Evolutionary conservation across 2,329 filamentous ascomycete species (phyloP).

Genomic region (Botrytis pseudocinerea): DNA sequence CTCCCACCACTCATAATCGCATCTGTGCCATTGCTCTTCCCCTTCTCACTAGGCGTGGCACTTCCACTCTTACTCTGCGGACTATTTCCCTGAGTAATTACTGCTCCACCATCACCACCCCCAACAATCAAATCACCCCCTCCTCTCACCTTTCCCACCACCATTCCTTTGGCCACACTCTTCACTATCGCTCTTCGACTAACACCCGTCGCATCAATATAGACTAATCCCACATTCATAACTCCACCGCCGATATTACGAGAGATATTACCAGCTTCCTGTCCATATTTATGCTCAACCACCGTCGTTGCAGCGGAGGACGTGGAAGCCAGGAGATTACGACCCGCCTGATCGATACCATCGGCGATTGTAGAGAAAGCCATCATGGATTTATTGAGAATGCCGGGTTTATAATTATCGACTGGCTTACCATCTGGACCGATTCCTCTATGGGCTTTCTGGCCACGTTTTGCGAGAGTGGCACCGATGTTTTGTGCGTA

Average conservation of each 20-base stretch:
- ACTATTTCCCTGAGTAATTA: not conserved
- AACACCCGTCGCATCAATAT: slow-evolving; percentile 94
- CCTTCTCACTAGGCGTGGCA: slow-evolving; percentile 27
- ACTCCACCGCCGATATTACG: slow-evolving; percentile 77
- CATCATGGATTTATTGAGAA: slow-evolving; percentile 95
- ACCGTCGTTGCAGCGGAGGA: slow-evolving; percentile 80
- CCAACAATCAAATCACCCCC: slow-evolving; percentile 74
- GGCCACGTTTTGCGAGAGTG: slow-evolving; percentile 63
- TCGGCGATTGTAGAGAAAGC: slow-evolving; percentile 94
- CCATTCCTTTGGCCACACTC: slow-evolving; percentile 95
- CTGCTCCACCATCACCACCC: slow-evolving; percentile 46
- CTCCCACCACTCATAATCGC: slow-evolving; percentile 29
- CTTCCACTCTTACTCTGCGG: slow-evolving; percentile 31
- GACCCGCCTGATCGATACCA: slow-evolving; percentile 84
- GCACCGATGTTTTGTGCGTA: slow-evolving; percentile 91
- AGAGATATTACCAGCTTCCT: slow-evolving; percentile 79
- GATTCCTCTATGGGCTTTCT: slow-evolving; percentile 58
- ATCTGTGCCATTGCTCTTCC: slow-evolving; percentile 30
- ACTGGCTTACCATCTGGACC: slow-evolving; percentile 67
- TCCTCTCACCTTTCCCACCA: slow-evolving; percentile 75
- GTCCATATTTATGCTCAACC: slow-evolving; percentile 85
- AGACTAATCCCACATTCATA: slow-evolving; percentile 95
- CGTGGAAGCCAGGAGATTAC: slow-evolving; percentile 71
- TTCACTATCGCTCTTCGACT: slow-evolving; percentile 88
- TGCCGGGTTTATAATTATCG: slow-evolving; percentile 76